Evolutionary conservation across 2,329 filamentous ascomycete species (phyloP).

Genomic region (Diaporthe destruens): DNA sequence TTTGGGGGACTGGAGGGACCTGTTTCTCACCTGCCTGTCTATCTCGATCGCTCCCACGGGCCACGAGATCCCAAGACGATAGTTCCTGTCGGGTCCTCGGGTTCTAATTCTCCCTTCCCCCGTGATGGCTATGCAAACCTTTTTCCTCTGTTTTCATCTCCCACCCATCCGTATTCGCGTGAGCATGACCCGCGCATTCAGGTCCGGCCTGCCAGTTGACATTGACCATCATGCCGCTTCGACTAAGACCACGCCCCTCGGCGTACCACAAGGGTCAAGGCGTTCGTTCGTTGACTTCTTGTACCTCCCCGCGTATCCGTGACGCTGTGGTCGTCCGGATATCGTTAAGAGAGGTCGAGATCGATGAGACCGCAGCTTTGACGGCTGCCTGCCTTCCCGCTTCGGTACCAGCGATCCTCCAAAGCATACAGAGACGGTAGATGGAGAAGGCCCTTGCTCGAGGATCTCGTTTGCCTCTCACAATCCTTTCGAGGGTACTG

Average conservation of each 20-base stretch:
- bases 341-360: slow-evolving; percentile 7
- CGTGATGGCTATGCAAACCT: neutral
- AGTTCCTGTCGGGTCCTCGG: slow-evolving; percentile 3
- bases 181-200: slow-evolving; percentile 11
- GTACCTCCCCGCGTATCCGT: slow-evolving; percentile 4
- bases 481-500: neutral
- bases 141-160: neutral
- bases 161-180: slow-evolving; percentile 1
- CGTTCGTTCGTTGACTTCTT: neutral
- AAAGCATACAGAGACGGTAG: neutral
- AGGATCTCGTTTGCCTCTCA: slow-evolving; percentile 26
- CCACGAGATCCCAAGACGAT: slow-evolving; percentile 2
- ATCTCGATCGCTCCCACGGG: neutral
- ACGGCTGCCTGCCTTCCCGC: slow-evolving; percentile 28
- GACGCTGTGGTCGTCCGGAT: slow-evolving; percentile 5
- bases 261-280: neutral
- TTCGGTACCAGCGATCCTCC: slow-evolving; percentile 27
- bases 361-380: slow-evolving; percentile 27
- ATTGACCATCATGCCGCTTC: neutral
- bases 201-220: neutral
- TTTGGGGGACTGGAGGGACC: neutral
- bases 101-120: neutral
- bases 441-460: slow-evolving; percentile 31
- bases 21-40: neutral
- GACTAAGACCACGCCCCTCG: slow-evolving; percentile 3